Base-by-base conservation (phyloP, 345 rosid species). In the Barbarea vulgaris region DNA sequence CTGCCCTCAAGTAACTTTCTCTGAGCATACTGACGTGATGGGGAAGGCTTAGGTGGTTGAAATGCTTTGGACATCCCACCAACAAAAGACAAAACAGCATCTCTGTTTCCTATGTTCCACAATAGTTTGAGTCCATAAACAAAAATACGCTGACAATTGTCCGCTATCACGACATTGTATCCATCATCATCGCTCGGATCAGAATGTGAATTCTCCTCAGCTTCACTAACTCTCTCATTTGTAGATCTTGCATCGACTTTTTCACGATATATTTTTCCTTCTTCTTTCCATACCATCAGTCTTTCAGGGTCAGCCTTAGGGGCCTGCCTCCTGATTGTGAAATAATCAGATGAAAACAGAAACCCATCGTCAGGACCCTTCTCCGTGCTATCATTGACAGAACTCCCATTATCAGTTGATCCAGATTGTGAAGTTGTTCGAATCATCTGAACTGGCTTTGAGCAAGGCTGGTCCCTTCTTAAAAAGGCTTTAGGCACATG, bases 161-260 rank as follows among this genome's bases (percentile, higher is more conserved):
- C 97, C 30, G 99, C 98, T 72, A 92, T 86, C 65, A 94, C 83
- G 61, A 92, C 96, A 82, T 87, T 87, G 79, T 79, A 94, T 50
- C 98, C 98, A 80, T 95, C 99, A 64, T 95, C 99, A 71, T 95
- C 98, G 48, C 98, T 87, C 9, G 86, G 96, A 67, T 95, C 99
- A 21, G 97, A 95, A 51, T 87, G 83, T 48, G 92, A 75, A 68
- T 87, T 87, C 77, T 89, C 98, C 73, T 88, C 97, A 69, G 86
- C 80, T 74, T 89, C 99, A 73, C 91, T 92, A 46, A 88, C 90
- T 71, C 79, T 86, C 76, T 90, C 97, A 62, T 85, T 85, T 79
- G 87, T 91, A 46, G 97, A 81, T 81, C 89, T 86, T 56, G 90
- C 93, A 80, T 84, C 86, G 15, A 92, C 88, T 91, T 86, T 87